Conservation (phyloP, 2,329 filamentous ascomycete genomes). For the Fusarium chlamydosporum region DNA sequence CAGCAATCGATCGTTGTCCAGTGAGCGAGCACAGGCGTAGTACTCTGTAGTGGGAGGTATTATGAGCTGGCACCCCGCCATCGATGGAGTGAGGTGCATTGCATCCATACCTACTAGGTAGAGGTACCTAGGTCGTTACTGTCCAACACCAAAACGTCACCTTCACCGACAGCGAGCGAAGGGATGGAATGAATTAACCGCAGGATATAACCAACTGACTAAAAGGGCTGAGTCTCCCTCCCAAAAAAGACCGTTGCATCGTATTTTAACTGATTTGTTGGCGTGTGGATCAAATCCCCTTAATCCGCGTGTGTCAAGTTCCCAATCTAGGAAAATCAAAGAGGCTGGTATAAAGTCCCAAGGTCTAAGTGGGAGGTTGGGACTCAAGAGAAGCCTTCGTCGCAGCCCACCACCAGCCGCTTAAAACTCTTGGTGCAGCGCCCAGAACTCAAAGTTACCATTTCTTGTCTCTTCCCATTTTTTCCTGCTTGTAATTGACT, state of each 20-base stretch:
- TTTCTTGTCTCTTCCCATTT: slow-evolving; percentile 31
- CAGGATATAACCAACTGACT: neutral
- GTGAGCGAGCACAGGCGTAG: slow-evolving; percentile 45
- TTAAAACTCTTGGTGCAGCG: slow-evolving; percentile 55
- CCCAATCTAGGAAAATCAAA: slow-evolving; percentile 44
- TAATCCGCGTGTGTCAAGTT: slow-evolving; percentile 40
- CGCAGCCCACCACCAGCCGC: slow-evolving; percentile 48
- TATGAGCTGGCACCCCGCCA: slow-evolving; percentile 50
- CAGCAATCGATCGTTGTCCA: slow-evolving; percentile 51
- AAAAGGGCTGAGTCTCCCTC: slow-evolving; percentile 44
- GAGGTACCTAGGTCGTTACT: neutral
- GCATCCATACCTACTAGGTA: too few relatives aligned
- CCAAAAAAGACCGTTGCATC: slow-evolving; percentile 18
- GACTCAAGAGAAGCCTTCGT: slow-evolving; percentile 47
- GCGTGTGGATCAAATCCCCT: slow-evolving; percentile 46
- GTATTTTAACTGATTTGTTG: slow-evolving; percentile 40
- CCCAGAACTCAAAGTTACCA: slow-evolving; percentile 45
- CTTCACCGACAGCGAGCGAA: slow-evolving; percentile 22
- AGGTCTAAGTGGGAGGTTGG: slow-evolving; percentile 56
- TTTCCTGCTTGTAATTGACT: slow-evolving; percentile 23
- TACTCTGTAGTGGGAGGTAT: slow-evolving; percentile 41
- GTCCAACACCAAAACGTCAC: slow-evolving; percentile 42
- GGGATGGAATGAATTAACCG: slow-evolving; percentile 7
- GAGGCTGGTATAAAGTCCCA: slow-evolving; percentile 50
- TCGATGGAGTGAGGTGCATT: slow-evolving; percentile 35